These are phyloP conservation scores for Onygenales sp. DNA, from an alignment of 2,329 filamentous ascomycete species.

Conservation along the genomic window DNA sequence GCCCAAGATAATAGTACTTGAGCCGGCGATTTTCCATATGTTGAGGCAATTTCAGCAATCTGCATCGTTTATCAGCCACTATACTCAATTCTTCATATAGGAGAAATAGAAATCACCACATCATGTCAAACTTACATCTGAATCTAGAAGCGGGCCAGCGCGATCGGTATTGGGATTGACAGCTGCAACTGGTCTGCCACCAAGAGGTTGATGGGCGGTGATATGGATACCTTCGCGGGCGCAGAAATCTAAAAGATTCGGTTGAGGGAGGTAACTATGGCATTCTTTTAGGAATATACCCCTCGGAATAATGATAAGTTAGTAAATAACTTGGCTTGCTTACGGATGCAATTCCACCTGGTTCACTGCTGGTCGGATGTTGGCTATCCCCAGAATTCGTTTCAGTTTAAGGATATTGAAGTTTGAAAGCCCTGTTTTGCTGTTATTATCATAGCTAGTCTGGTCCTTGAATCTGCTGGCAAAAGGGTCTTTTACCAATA, in stretches of 20 bases:
- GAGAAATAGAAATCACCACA: background rate
- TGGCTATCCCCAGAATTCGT: constrained; percentile 29
- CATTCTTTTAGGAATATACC: constrained; percentile 4
- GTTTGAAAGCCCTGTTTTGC: constrained; percentile 17
- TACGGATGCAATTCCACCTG: constrained; percentile 57
- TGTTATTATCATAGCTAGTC: constrained; percentile 9
- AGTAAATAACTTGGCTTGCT: background rate
- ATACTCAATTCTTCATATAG: background rate
- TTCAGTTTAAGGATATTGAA: constrained; percentile 32
- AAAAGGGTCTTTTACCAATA: constrained; percentile 16
- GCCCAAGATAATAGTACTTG: constrained; percentile 43
- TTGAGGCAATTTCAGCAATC: background rate
- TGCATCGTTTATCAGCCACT: background rate
- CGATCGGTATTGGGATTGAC: background rate
- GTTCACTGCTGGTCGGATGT: constrained; percentile 50
- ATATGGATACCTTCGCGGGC: constrained; percentile 5
- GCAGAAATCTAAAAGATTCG: background rate
- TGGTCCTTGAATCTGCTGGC: background rate
- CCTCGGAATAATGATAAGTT: constrained; percentile 2
- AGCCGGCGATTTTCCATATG: constrained; percentile 12
- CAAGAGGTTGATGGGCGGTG: constrained; percentile 6
- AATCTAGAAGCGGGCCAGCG: background rate
- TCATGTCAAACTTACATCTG: background rate
- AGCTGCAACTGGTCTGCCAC: constrained; percentile 4
- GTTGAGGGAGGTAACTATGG: background rate